Conservation (phyloP, 441 rosid species). For the Jatropha podagrica region DNA sequence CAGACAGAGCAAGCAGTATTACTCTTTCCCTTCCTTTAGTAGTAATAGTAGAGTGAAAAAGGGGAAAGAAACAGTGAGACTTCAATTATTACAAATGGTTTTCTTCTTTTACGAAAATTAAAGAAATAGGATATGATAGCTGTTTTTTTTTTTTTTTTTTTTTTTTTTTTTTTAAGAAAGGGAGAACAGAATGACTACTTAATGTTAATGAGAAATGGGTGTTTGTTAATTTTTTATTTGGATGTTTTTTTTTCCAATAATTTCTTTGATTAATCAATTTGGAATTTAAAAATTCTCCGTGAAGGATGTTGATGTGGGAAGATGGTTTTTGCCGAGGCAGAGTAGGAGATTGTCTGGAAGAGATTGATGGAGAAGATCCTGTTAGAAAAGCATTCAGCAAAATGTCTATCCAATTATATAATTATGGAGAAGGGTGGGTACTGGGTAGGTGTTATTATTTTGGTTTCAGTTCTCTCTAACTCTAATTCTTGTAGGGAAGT, state of each 20-base stretch:
- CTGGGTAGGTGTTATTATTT: constrained; percentile 73
- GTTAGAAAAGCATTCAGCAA: constrained; percentile 99
- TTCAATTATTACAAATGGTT: not conserved
- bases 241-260: not conserved
- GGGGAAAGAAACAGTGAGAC: not conserved
- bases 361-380: constrained; percentile 88
- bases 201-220: constrained; percentile 13
- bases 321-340: constrained; percentile 93
- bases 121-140: too few species aligned
- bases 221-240: constrained; percentile 10
- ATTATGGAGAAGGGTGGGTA: constrained; percentile 99
- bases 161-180: too few species aligned
- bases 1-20: constrained; percentile 13
- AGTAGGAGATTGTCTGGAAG: constrained; percentile 75
- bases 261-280: not conserved
- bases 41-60: not conserved
- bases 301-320: constrained; percentile 99
- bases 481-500: not conserved
- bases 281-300: constrained; percentile 16
- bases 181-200: not conserved
- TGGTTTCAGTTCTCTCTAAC: constrained; percentile 10
- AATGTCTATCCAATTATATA: constrained; percentile 98
- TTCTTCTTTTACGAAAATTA: too few species aligned
- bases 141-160: too few species aligned
- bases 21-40: not conserved